Percentiles rank a stretch among this genome's conserved stretches.
These are phyloP conservation scores for Globisporangium ultimum DNA, from an alignment of 352 stramenopile genomes.

Conservation along the genomic window DNA sequence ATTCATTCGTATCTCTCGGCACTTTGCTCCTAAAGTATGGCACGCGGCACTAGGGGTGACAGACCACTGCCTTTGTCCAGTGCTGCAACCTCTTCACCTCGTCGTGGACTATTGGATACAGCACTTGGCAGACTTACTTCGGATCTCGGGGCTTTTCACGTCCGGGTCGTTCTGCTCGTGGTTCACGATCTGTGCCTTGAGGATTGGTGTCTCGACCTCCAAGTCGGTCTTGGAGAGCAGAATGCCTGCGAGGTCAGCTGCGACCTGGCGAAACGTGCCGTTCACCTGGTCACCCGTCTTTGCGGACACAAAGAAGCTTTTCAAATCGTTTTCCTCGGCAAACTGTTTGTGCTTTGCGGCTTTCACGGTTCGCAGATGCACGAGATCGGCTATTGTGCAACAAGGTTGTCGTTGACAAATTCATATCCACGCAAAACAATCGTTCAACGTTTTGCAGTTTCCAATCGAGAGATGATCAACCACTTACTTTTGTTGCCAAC, in stretches of 20 bases:
- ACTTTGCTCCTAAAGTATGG: neutral
- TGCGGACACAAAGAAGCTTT: constrained; percentile 91
- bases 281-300: constrained; percentile 94
- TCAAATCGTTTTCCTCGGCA: constrained; percentile 91
- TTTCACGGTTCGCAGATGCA: constrained; percentile 88
- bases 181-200: constrained; percentile 92
- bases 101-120: constrained; percentile 34
- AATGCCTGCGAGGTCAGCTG: constrained; percentile 81
- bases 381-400: constrained; percentile 75
- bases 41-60: neutral
- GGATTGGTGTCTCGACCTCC: constrained; percentile 76
- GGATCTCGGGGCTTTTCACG: constrained; percentile 79
- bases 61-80: neutral
- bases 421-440: constrained; percentile 7
- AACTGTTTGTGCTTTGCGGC: constrained; percentile 90
- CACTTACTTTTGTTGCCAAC: constrained; percentile 90
- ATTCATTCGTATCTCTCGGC: neutral
- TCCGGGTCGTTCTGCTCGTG: constrained; percentile 89
- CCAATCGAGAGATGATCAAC: too few species aligned
- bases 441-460: too few species aligned
- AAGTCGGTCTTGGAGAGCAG: constrained; percentile 81
- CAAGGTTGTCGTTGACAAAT: neutral
- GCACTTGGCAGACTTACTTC: constrained; percentile 46
- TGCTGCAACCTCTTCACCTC: too few species aligned
- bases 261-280: constrained; percentile 81